Evolutionary conservation across 768 basidiomycete genomes (phyloP), one percentile per base, ranked within the genome.

Genomic region (Leccinum boreale): DNA sequence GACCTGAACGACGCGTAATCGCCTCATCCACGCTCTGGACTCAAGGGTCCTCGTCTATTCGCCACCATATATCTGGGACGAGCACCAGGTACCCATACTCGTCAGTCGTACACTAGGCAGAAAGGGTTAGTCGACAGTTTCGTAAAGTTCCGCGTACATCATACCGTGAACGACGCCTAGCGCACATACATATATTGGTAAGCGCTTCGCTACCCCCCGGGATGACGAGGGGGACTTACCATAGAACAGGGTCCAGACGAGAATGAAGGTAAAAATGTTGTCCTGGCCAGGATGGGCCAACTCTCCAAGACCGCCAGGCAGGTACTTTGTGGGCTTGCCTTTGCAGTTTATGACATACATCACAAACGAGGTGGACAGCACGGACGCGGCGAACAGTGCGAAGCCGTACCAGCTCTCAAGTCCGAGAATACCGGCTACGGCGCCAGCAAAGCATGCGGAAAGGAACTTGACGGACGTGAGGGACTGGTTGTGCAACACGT

Each of bases 171-270:
- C 78, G 53, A 83, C 73, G 15, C 79, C 81, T 70, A 47, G 39
- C n/a, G 9, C 39, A 19, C 10, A 42, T n/a, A 39, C 17, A 39
- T 39, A 23, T 26, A 56, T 59, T 55, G 53, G 49, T 50, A 57
- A 26, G 51, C 36, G 3, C 8, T 17, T 21, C 49, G 49, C 24
- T 12, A 42, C 21, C 5, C 45, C 45, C 48, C 44, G 57, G 33
- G 61, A 28, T 50, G 50, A 53, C 44, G 29, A 28, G 12, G 21
- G 31, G 23, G 14, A 74, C 89, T 58, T 65, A 92, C 91, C 94
- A 70, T 91, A 96, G 71, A 94, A 90, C 55, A 96, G 76, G 35
- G 94, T 98, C 94, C 94, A 98, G 21, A 90, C 87, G 28, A 97
- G 82, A 57, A 98, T 82, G 66, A 95, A 98, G 3, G 92, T 92